Base-by-base conservation (phyloP, 768 basidiomycete species). In the Lactarius deliciosus region DNA sequence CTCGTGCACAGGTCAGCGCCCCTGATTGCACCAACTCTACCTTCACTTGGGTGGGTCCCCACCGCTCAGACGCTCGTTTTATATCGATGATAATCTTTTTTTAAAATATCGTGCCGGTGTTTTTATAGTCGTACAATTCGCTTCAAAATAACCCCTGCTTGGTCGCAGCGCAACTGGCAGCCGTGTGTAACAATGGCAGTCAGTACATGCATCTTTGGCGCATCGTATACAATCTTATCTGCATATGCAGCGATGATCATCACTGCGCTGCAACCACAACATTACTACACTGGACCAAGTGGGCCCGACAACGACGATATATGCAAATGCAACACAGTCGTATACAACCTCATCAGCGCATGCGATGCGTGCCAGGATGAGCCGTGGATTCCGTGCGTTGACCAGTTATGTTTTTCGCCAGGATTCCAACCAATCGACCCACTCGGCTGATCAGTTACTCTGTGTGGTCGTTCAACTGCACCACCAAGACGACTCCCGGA, bases 251-350 rank as follows among this genome's bases (percentile, higher is more conserved):
- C 7, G 25, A 64, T 69, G 32, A 0, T 13, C 0, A 53, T 70
- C 38, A 15, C 59, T 10, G 6, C 61, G 15, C 36, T 69, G 32
- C 9, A 16, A 20, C 68, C 68, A 7, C 53, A 54, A 20, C 38
- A 63, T 3, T 43, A 61, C 6, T 71, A 71, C 43, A 50, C 20
- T 3, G 70, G 68, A 3, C 68, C 68, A 10, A 59, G 3, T 13
- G 64, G 43, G 13, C 0, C 22, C 9, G 53, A 68, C 5, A 18
- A 59, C 25, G 59, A 20, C 28, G 53, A 69, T 22, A 0, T n/a
- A 30, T 75, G 75, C 64, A 59, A 50, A 38, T 75, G 75, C 69
- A 74, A 71, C 57, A 71, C 71, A 2, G 73, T 76, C n/a, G 38
- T 61, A 3, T 76, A 76, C 65, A 70, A 67, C 25, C 60, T 76